A percentile compares a stretch with the other conserved stretches of the same genome.
These are phyloP conservation scores for Actinidia chinensis DNA, from an alignment of 179 eudicot species.

Conservation along the genomic window DNA sequence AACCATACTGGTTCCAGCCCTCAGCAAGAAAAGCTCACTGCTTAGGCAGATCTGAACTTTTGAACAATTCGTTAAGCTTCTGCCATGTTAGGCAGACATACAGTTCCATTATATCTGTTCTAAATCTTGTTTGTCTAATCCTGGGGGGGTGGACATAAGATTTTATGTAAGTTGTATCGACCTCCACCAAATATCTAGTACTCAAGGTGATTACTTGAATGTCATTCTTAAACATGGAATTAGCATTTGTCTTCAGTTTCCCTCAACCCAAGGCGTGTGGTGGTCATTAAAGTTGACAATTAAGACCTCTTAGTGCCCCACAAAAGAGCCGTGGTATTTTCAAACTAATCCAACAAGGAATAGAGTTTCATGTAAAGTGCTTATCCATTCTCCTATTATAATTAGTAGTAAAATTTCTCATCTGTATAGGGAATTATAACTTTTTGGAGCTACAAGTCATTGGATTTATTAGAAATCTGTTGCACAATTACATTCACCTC, in stretches of 20 bases:
- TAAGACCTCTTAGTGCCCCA: slow-evolving; percentile 31
- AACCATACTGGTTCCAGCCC: slow-evolving; percentile 55
- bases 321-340: slow-evolving; percentile 32
- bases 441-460: no score
- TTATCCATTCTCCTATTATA: no score
- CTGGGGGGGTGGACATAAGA: slow-evolving; percentile 8
- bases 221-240: slow-evolving; percentile 36
- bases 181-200: slow-evolving; percentile 50
- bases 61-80: slow-evolving; percentile 70
- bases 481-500: background rate
- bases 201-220: slow-evolving; percentile 34
- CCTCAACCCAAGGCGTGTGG: slow-evolving; percentile 38
- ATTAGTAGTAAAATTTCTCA: no score
- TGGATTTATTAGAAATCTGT: background rate
- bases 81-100: background rate
- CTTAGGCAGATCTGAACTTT: slow-evolving; percentile 81
- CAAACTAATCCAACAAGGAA: slow-evolving; percentile 32
- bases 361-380: slow-evolving; percentile 50
- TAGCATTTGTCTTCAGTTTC: slow-evolving; percentile 36
- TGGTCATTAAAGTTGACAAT: slow-evolving; percentile 37
- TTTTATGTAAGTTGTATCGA: slow-evolving; percentile 78
- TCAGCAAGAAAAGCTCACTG: slow-evolving; percentile 58
- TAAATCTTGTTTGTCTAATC: slow-evolving; percentile 9
- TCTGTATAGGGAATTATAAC: no score
- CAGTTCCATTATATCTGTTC: slow-evolving; percentile 1